Conservation (phyloP, 371 early-diverging fungal species). For the Funneliformis caledonium region DNA sequence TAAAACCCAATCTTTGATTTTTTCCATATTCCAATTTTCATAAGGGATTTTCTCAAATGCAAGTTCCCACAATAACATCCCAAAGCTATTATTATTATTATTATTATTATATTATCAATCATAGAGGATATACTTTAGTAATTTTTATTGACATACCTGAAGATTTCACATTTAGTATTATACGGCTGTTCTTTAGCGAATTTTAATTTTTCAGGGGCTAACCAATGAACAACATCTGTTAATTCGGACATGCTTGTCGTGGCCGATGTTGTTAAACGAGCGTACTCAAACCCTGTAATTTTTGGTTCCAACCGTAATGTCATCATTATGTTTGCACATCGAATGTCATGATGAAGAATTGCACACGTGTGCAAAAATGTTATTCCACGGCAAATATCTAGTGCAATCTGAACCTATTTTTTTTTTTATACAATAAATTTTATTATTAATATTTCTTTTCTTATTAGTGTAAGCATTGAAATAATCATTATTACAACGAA, state of each 20-base stretch:
- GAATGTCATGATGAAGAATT: slow-evolving; percentile 2
- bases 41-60: slow-evolving; percentile 27
- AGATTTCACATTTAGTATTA: slow-evolving; percentile 37
- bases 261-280: background rate
- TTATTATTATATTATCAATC: too few relatives aligned
- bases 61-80: slow-evolving; percentile 37
- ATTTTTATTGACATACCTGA: background rate
- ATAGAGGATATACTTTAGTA: too few relatives aligned
- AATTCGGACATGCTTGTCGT: background rate
- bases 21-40: background rate
- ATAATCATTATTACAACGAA: too few relatives aligned
- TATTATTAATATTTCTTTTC: background rate
- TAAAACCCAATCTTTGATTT: slow-evolving; percentile 14
- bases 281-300: slow-evolving; percentile 1
- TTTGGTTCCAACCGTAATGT: background rate
- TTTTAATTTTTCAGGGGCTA: slow-evolving; percentile 33
- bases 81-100: slow-evolving; percentile 12
- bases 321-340: slow-evolving; percentile 1
- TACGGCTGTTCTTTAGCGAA: background rate
- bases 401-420: background rate
- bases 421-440: background rate
- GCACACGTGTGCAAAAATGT: background rate
- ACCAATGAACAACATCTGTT: slow-evolving; percentile 23
- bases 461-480: background rate
- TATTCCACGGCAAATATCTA: slow-evolving; percentile 17